Conservation (phyloP, 1,284 basidiomycete species). For the Apiotrichum montevideense region DNA sequence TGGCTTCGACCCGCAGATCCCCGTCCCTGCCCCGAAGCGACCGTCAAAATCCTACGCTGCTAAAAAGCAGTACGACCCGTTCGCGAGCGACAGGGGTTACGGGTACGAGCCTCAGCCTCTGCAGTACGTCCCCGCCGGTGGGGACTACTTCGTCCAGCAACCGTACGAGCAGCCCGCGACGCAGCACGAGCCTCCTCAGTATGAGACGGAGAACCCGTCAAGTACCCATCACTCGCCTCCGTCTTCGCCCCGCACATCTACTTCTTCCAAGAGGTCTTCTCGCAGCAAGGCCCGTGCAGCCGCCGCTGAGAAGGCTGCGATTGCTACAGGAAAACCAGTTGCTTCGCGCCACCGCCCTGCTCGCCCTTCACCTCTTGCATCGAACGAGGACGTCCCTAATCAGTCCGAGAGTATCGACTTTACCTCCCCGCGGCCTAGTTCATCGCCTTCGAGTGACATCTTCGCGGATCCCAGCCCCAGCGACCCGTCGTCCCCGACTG, state of each 20-base stretch:
- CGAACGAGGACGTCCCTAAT: not conserved
- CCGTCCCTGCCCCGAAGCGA: conserved; percentile 4
- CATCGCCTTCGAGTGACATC: not conserved
- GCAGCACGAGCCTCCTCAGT: not conserved
- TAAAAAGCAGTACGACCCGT: conserved; percentile 11
- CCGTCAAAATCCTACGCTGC: not conserved
- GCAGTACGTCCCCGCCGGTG: conserved; percentile 1
- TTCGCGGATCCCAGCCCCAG: no score
- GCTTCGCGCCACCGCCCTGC: conserved; percentile 35
- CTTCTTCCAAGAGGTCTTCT: not conserved
- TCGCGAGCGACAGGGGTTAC: conserved; percentile 20
- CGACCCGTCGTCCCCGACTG: not conserved
- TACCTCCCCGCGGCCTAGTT: not conserved
- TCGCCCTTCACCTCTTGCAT: conserved; percentile 41
- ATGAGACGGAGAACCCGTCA: not conserved
- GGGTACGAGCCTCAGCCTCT: conserved; percentile 18
- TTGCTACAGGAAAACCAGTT: conserved; percentile 28
- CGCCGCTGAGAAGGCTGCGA: conserved; percentile 33
- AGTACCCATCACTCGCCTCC: not conserved
- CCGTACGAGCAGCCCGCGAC: conserved; percentile 7
- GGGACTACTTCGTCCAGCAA: conserved; percentile 9
- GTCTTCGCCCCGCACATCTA: not conserved
- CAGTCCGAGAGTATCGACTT: conserved; percentile 4
- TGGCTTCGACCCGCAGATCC: conserved; percentile 4
- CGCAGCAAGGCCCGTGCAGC: conserved; percentile 19